A percentile compares a stretch with the other conserved stretches of the same genome.
These are phyloP conservation scores for Graphilbum fragrans DNA, from an alignment of 2,329 filamentous ascomycete genomes.

Conservation along the genomic window DNA sequence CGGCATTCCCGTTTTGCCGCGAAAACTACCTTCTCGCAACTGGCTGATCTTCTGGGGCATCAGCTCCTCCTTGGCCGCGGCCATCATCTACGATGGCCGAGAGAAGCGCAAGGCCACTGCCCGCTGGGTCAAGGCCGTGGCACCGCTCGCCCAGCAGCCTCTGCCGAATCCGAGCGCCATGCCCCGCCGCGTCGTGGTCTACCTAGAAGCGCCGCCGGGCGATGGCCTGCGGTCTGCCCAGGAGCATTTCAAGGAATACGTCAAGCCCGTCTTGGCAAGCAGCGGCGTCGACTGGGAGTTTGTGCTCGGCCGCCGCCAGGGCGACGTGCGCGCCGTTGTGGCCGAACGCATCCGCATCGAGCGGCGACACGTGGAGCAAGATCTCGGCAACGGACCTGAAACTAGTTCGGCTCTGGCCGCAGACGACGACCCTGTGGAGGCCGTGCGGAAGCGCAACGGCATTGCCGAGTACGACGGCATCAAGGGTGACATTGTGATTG, in stretches of 20 bases:
- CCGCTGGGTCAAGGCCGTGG: slow-evolving; percentile 77
- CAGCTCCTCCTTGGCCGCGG: slow-evolving; percentile 63
- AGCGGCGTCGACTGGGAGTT: slow-evolving; percentile 95
- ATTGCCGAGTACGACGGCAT: slow-evolving; percentile 61
- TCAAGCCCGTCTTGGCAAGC: slow-evolving; percentile 83
- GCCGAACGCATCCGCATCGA: slow-evolving; percentile 75
- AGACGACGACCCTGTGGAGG: slow-evolving; percentile 48
- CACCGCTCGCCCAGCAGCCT: slow-evolving; percentile 69
- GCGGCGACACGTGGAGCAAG: slow-evolving; percentile 44
- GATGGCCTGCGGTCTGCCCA: slow-evolving; percentile 77
- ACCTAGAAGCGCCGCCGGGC: slow-evolving; percentile 73
- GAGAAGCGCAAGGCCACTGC: slow-evolving; percentile 77
- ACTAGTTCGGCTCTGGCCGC: slow-evolving; percentile 31
- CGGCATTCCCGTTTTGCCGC: slow-evolving; percentile 73
- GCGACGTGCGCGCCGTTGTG: slow-evolving; percentile 78
- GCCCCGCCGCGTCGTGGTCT: slow-evolving; percentile 75
- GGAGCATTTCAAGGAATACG: slow-evolving; percentile 90
- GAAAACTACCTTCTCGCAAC: slow-evolving; percentile 83
- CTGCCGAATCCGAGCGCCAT: slow-evolving; percentile 56
- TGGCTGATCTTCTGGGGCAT: slow-evolving; percentile 93
- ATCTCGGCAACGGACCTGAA: slow-evolving; percentile 20
- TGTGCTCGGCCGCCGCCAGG: slow-evolving; percentile 79
- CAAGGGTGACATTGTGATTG: slow-evolving; percentile 77
- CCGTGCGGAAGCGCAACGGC: slow-evolving; percentile 52
- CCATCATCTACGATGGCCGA: slow-evolving; percentile 82